Percentiles rank a stretch among this genome's conserved stretches.
phyloP scores from a whole-genome alignment of 129 eudicot genomes.

The Helianthus tuberosus region DNA sequence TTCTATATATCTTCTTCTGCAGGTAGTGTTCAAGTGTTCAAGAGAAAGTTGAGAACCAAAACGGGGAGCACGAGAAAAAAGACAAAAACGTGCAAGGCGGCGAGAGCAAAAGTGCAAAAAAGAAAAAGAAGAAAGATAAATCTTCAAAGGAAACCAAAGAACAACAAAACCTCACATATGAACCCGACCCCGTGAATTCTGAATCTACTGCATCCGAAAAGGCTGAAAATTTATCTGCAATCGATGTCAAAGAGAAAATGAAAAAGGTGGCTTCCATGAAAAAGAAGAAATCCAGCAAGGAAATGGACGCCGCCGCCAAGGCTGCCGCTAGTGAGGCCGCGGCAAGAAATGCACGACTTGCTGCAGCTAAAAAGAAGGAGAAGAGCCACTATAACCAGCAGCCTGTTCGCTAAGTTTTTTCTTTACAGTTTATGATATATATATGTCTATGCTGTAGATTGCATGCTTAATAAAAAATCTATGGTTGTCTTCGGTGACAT shows the following conservation, averaged over 20 bases:
- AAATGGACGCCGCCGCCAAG: conserved; percentile 80
- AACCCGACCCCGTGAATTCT: conserved; percentile 39
- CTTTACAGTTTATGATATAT: background rate
- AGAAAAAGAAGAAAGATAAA: conserved; percentile 91
- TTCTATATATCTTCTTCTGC: conserved; percentile 9
- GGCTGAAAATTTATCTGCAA: conserved; percentile 54
- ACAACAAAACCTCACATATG: conserved; percentile 51
- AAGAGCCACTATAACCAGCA: conserved; percentile 98
- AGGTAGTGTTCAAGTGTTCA: conserved; percentile 57
- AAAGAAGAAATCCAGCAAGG: conserved; percentile 89
- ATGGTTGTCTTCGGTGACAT: conserved; percentile 32
- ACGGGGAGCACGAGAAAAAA: conserved; percentile 61
- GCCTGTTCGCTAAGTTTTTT: conserved; percentile 62
- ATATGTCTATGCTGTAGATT: conserved; percentile 36
- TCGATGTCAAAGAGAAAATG: conserved; percentile 72
- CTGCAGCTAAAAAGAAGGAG: conserved; percentile 96
- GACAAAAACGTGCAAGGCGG: conserved; percentile 45
- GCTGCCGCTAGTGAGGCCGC: conserved; percentile 95
- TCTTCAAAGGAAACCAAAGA: conserved; percentile 67
- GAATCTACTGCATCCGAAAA: conserved; percentile 50
- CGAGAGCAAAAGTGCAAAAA: conserved; percentile 74
- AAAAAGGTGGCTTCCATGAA: conserved; percentile 76
- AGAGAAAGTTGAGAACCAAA: conserved; percentile 53
- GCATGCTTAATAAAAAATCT: conserved; percentile 50
- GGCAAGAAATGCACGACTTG: conserved; percentile 83